phyloP scores from a whole-genome alignment of 2,329 filamentous ascomycete species.

The Pseudogymnoascus sp. region DNA sequence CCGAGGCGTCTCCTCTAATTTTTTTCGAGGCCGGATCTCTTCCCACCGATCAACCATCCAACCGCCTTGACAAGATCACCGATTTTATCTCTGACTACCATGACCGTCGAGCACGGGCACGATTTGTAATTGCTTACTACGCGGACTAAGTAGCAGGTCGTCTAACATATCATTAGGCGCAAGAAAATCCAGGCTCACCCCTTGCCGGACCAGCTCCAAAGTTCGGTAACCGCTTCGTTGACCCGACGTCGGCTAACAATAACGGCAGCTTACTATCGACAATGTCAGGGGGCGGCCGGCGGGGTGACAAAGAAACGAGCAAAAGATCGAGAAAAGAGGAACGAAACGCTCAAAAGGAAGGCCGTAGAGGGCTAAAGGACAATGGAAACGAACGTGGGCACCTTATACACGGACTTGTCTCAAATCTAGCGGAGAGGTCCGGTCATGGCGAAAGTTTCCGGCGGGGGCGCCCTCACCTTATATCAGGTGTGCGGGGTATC shows the following conservation, averaged over 20 bases:
- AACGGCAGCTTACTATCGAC: conserved; percentile 27
- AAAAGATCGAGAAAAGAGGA: background rate
- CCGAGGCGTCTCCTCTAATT: conserved; percentile 32
- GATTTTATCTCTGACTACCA: conserved; percentile 20
- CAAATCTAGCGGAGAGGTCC: background rate
- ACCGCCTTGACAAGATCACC: conserved; percentile 8
- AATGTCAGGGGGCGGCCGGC: background rate
- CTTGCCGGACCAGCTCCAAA: conserved; percentile 11
- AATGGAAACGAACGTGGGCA: background rate
- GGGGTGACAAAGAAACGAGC: background rate
- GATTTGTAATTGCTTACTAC: conserved; percentile 12
- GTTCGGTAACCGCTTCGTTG: conserved; percentile 40
- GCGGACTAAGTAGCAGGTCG: background rate
- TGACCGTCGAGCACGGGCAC: conserved; percentile 18
- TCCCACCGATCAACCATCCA: background rate
- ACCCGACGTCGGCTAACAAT: conserved; percentile 43
- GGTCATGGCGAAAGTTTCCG: background rate
- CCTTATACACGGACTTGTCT: background rate
- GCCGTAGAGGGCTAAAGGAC: background rate
- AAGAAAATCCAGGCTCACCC: background rate
- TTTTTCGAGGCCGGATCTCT: conserved; percentile 23
- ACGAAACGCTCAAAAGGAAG: background rate
- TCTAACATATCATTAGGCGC: background rate
- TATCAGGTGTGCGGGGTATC: background rate
- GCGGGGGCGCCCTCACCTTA: background rate